Base-by-base conservation (phyloP, 1,139 yeast genomes). In the Scheffersomyces insectosa region DNA sequence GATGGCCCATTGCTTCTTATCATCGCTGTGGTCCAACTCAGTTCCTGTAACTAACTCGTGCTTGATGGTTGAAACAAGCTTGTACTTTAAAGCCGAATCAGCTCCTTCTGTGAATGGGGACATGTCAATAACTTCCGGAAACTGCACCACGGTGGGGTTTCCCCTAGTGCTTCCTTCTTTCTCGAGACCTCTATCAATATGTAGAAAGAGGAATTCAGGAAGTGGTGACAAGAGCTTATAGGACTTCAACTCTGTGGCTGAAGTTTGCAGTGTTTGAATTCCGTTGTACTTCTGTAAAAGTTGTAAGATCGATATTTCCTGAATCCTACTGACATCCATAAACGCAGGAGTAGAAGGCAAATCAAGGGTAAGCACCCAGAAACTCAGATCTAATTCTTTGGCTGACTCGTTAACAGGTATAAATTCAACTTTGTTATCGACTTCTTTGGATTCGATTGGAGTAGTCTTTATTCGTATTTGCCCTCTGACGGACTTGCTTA, bases 131-230 rank as follows among this genome's bases (percentile, higher is more conserved):
- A 61, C 64, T 2, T 74, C 65, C 4, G 85, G 79, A 55, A 80
- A 85, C 39, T 77, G 82, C 3, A 88, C 87, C 28, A 86, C 77
- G 0, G 87, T 83, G 33, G 81, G 80, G 54, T 83, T 85, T 39
- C 81, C 67, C 43, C 69, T 63, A 10, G 62, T 53, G 28, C 57
- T 54, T 11, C 61, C 52, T 2, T 50, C 60, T 23, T 64, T 31
- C 30, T 68, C 68, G 45, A 80, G 70, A 8, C 54, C 56, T 43
- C 93, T 70, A 47, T 84, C 80, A 44, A 82, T 70, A 56, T 80
- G 82, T 1, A 87, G 54, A 2, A 83, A 62, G 25, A 88, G 57
- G 47, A 66, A 77, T 28, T 72, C 70, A 0, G 95, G 95, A 23
- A 72, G 60, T 27, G 68, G 68, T 1, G 44, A 42, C 8, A 56